Evolutionary conservation across 1,139 yeast genomes (phyloP).

Genomic region (Yamadazyma triangularis): DNA sequence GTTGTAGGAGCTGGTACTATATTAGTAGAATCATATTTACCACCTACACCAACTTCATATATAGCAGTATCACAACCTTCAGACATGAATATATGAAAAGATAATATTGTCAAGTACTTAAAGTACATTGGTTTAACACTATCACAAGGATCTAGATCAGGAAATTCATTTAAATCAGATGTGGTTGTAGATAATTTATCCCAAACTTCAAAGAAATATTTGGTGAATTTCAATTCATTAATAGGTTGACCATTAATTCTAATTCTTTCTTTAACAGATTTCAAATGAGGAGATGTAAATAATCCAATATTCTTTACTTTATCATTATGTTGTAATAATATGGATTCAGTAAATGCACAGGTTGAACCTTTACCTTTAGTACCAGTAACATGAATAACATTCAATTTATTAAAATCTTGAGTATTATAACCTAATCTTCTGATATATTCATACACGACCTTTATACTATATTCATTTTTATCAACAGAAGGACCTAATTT

Average conservation of each 20-base stretch:
- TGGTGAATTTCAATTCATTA: constrained; percentile 71
- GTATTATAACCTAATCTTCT: constrained; percentile 79
- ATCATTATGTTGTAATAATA: constrained; percentile 55
- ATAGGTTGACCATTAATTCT: constrained; percentile 85
- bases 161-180: constrained; percentile 57
- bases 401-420: constrained; percentile 64
- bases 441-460: constrained; percentile 91
- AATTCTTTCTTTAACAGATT: constrained; percentile 88
- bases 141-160: constrained; percentile 59
- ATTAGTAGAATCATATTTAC: constrained; percentile 93
- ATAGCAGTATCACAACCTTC: constrained; percentile 92
- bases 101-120: constrained; percentile 80
- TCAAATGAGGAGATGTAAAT: constrained; percentile 93
- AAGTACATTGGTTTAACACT: constrained; percentile 88
- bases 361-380: constrained; percentile 99
- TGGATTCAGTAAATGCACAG: constrained; percentile 88
- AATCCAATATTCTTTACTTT: constrained; percentile 66
- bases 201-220: constrained; percentile 93
- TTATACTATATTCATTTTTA: constrained; percentile 66
- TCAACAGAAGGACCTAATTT: constrained; percentile 59
- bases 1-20: constrained; percentile 75
- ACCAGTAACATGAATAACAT: constrained; percentile 90
- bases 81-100: constrained; percentile 83
- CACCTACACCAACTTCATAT: constrained; percentile 98
- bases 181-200: constrained; percentile 62